Evolutionary conservation across 2,329 filamentous ascomycete species (phyloP), one percentile per base, ranked within the genome.

Genomic region (Aspergillus quadricinctus): DNA sequence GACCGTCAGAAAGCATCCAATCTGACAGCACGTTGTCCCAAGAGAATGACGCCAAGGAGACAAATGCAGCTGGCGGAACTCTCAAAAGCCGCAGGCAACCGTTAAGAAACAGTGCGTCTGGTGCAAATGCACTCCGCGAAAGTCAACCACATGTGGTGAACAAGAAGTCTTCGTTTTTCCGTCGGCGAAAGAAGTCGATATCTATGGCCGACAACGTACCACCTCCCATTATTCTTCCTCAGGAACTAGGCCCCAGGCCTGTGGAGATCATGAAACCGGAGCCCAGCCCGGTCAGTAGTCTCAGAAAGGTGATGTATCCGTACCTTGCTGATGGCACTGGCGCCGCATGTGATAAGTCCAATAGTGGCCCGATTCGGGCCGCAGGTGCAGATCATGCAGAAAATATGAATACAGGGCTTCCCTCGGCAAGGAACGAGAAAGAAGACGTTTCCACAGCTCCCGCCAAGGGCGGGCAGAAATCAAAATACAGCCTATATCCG

Each of bases 81-180:
- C 53, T 56, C 46, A 74, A 65, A 59, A 54, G 51, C 50, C 64
- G 68, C 50, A 63, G 61, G 57, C 67, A 66, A 21, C 63, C 68
- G 14, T 59, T 62, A 51, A 66, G 67, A 43, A 67, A 66, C 57
- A 63, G 61, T 53, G 40, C 65, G 19, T 49, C 62, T 2, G 61
- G 57, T 17, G 57, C 53, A 31, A 62, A 66, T 50, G 54, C 66
- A 19, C 56, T 63, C 28, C 71, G 72, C 46, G 72, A 77, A 53
- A 69, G 68, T 41, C 64, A 68, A 11, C 71, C 71, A 28, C 75
- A 74, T 46, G 77, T 97, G 52, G 89, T 90, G 66, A 97, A 97
- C 79, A 97, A 97, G 73, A 85, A 90, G 3, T 95, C 93, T 1
- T 93, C 91, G 0, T 97, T 99, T 77, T 97, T 97, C 77, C 84